These are phyloP conservation scores for Cladophialophora yegresii DNA, from an alignment of 2,329 filamentous ascomycete species.

Conservation along the genomic window DNA sequence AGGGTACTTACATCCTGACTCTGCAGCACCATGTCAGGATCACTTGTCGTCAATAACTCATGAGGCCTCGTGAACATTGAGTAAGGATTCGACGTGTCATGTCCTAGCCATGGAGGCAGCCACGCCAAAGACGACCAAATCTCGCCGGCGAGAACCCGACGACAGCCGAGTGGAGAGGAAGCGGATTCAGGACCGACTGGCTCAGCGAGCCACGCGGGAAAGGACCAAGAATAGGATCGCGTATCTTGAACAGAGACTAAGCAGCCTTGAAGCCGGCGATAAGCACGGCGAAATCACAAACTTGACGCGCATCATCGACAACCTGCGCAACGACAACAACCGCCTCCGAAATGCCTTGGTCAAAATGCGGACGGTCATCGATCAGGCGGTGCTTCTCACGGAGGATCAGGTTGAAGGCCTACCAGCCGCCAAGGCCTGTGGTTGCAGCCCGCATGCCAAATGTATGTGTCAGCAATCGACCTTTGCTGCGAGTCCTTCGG, in stretches of 20 bases:
- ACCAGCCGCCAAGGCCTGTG: slow-evolving; percentile 10
- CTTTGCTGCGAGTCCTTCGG: not conserved
- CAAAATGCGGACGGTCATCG: slow-evolving; percentile 30
- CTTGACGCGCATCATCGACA: slow-evolving; percentile 28
- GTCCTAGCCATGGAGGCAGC: slow-evolving; percentile 16
- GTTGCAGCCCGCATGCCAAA: slow-evolving; percentile 9
- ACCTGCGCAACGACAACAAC: slow-evolving; percentile 29
- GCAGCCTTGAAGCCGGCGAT: slow-evolving; percentile 31
- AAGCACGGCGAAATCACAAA: slow-evolving; percentile 23
- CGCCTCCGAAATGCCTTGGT: slow-evolving; percentile 29
- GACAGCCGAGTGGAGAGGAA: slow-evolving; percentile 32
- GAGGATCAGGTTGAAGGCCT: slow-evolving; percentile 8
- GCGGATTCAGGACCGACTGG: slow-evolving; percentile 33
- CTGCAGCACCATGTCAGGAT: slow-evolving; percentile 19
- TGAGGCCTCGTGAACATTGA: not conserved
- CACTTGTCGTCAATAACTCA: not conserved
- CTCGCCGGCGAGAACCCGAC: slow-evolving; percentile 21
- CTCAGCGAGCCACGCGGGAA: slow-evolving; percentile 36
- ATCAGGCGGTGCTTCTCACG: slow-evolving; percentile 22
- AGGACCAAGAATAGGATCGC: slow-evolving; percentile 36
- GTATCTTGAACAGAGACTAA: slow-evolving; percentile 29
- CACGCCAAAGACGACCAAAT: slow-evolving; percentile 13
- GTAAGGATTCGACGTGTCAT: slow-evolving; percentile 8
- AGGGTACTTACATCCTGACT: slow-evolving; percentile 11
- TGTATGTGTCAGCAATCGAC: slow-evolving; percentile 6